Evolutionary conservation across 805 yeast species (phyloP).

Genomic region (Saturnispora dispora): DNA sequence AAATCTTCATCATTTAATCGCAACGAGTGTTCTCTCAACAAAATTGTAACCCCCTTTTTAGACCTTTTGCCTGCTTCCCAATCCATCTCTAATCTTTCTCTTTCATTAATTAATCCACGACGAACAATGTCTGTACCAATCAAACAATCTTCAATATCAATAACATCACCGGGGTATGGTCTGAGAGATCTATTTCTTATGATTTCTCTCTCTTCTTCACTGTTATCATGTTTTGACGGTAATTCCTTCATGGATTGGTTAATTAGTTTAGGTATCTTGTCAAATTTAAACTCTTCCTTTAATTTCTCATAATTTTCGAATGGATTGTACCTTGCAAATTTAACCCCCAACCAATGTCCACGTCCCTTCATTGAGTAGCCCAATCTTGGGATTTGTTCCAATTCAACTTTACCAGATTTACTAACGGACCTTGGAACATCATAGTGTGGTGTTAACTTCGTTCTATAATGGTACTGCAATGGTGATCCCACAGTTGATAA

Average conservation of each 20-base stretch:
- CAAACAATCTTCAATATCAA: conserved; percentile 90
- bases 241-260: not conserved
- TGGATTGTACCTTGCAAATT: conserved; percentile 7
- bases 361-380: conserved; percentile 88
- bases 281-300: not conserved
- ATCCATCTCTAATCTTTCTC: conserved; percentile 41
- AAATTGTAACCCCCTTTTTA: conserved; percentile 71
- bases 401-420: conserved; percentile 12
- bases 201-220: conserved; percentile 3
- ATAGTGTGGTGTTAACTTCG: conserved; percentile 94
- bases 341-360: conserved; percentile 40
- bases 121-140: conserved; percentile 81
- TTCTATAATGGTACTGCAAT: conserved; percentile 64
- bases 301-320: conserved; percentile 3
- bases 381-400: conserved; percentile 44
- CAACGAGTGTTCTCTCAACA: conserved; percentile 70
- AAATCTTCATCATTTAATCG: conserved; percentile 26
- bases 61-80: conserved; percentile 24
- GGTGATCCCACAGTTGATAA: conserved; percentile 55
- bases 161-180: conserved; percentile 49
- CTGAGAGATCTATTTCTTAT: conserved; percentile 14
- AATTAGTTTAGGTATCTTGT: conserved; percentile 6
- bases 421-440: conserved; percentile 21
- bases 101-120: conserved; percentile 61
- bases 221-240: conserved; percentile 5